These are phyloP conservation scores for Melaleuca alternifolia DNA, from an alignment of 345 rosid genomes.

Conservation along the genomic window DNA sequence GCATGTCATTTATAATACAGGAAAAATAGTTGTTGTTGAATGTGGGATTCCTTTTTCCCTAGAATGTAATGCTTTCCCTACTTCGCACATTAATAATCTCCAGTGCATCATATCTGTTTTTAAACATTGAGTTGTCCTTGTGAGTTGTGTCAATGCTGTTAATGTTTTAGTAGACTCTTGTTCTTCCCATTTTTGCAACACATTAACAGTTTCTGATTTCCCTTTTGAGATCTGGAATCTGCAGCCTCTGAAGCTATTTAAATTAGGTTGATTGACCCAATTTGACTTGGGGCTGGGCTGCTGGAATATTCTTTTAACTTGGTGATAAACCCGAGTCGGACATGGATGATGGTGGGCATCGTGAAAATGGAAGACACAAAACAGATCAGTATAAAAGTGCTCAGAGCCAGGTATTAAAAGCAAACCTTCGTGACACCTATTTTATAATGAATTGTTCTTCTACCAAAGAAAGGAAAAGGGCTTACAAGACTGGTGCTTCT, in stretches of 20 bases:
- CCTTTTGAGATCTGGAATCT: not conserved
- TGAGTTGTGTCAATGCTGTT: not conserved
- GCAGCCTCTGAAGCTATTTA: not conserved
- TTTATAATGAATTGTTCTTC: not conserved
- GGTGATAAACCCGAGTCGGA: not conserved
- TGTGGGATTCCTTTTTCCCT: not conserved
- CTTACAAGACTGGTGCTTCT: not conserved
- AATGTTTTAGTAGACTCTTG: not conserved
- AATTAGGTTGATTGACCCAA: not conserved
- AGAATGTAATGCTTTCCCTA: not conserved
- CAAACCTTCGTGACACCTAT: not conserved
- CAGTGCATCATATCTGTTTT: not conserved
- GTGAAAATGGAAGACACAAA: slow-evolving; percentile 86
- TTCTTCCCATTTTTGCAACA: not conserved
- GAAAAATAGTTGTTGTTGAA: not conserved
- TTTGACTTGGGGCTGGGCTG: not conserved
- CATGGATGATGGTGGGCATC: slow-evolving; percentile 95
- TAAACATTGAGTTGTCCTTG: not conserved
- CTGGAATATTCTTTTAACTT: not conserved
- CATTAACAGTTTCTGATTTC: not conserved
- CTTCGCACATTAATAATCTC: not conserved
- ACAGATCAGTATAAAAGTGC: slow-evolving; percentile 59
- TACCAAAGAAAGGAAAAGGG: too few species aligned
- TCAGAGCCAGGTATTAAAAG: slow-evolving; percentile 61
- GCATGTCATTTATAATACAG: not conserved